Conservation (phyloP, 129 eudicot species). For the Chrysanthemum lavandulifolium region DNA sequence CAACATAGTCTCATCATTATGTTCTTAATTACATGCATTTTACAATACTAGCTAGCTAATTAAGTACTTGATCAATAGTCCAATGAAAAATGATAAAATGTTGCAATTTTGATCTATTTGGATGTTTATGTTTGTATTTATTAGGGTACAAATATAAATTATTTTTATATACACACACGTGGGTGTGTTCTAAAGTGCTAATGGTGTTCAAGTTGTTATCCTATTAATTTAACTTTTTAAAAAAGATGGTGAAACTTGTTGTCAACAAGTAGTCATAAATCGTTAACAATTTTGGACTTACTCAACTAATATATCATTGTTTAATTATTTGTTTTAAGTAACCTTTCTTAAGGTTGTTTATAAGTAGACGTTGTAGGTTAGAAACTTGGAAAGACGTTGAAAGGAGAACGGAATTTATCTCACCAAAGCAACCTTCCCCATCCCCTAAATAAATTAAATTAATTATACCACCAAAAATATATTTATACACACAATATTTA, state of each 20-base stretch:
- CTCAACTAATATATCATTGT: background rate
- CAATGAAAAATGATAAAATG: too few relatives aligned
- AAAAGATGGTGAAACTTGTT: background rate
- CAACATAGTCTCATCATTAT: too few relatives aligned
- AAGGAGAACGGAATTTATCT: constrained; percentile 79
- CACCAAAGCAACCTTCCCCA: constrained; percentile 59
- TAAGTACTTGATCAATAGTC: too few relatives aligned
- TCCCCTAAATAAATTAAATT: constrained; percentile 1
- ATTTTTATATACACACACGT: too few relatives aligned
- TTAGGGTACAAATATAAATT: too few relatives aligned
- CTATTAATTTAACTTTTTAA: background rate
- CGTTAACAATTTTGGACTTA: constrained; percentile 6
- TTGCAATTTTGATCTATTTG: too few relatives aligned
- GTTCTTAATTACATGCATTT: too few relatives aligned
- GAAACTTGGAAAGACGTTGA: constrained; percentile 80
- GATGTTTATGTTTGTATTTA: too few relatives aligned
- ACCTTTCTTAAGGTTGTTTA: constrained; percentile 51
- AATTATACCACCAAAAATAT: background rate
- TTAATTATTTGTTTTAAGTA: constrained; percentile 1
- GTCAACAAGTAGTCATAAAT: constrained; percentile 15
- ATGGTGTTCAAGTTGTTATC: background rate
- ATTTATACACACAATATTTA: background rate
- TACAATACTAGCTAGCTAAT: too few relatives aligned
- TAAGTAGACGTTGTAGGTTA: constrained; percentile 87
- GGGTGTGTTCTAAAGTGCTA: too few relatives aligned